Evolutionary conservation across 106 monocot genomes (phyloP), one percentile per base, ranked within the genome.

Genomic region (Allium cepa): DNA sequence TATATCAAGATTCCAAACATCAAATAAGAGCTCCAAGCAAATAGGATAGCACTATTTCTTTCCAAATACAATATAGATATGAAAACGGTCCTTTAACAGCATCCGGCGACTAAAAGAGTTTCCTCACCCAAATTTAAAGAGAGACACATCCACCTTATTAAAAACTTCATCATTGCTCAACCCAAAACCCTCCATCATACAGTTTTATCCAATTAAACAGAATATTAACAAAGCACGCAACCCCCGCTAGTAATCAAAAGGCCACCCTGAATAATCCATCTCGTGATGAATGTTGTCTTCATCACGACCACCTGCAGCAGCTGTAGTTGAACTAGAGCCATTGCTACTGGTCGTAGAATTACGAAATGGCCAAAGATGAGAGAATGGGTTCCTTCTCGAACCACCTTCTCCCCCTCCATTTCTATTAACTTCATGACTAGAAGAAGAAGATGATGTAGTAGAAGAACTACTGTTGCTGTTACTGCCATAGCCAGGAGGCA

Each of bases 341-440:
- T 7, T 55, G 10, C 53, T 9, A 53, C 53, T 14, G 10, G 85
- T 73, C 47, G 76, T 78, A 26, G 88, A 79, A 15, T 73, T 63
- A 17, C 80, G 71, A 60, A 78, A 85, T 49, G 83, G 90, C 90
- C 90, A 86, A 9, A 88, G 52, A 36, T 72, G 88, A 50, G 67
- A 67, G 59, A 86, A 78, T 7, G 75, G 69, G 59, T 76, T 92
- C 17, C 93, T 68, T 26, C 88, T 82, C 26, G 80, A 76, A 9
- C 71, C 78, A 57, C 75, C 74, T n/a, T 56, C 80, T 49, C 47
- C 80, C 46, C 47, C 58, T 50, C 73, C 50, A 47, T 63, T 62
- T 6, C 72, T 80, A 59, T 63, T 56, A 28, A 9, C 59, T 10
- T 16, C 57, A 26, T 16, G 53, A 47, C 58, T 63, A 10, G 72